Conservation (phyloP, 176 grass and related monocot species). For the Poa annua region DNA sequence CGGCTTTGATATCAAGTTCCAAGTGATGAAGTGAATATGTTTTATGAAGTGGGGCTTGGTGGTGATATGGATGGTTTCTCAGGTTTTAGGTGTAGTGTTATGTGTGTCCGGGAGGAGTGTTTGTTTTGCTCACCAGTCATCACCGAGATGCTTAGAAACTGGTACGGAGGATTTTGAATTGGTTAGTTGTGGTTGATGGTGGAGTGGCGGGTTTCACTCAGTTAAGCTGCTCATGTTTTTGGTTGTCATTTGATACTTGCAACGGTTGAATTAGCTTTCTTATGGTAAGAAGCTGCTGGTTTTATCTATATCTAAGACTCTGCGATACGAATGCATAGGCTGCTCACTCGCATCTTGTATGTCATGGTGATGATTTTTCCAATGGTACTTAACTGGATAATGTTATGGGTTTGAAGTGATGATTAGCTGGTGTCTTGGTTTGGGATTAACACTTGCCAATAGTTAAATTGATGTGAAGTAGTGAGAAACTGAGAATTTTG, state of each 20-base stretch:
- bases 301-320: not conserved
- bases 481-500: not conserved
- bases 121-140: not conserved
- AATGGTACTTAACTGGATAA: not conserved
- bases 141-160: not conserved
- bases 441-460: not conserved
- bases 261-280: not conserved
- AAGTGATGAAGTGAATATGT: not conserved
- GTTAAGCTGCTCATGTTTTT: not conserved
- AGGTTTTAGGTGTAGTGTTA: not conserved
- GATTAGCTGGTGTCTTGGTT: constrained; percentile 2
- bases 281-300: not conserved
- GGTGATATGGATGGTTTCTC: not conserved
- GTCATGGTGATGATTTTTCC: constrained; percentile 1
- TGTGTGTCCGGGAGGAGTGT: not conserved
- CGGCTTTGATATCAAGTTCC: not conserved
- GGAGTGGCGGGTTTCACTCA: not conserved
- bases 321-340: not conserved
- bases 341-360: not conserved
- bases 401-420: not conserved
- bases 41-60: not conserved
- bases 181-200: not conserved
- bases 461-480: not conserved
- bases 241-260: not conserved
- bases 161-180: not conserved